Percentiles rank a stretch among this genome's conserved stretches.
phyloP scores from a whole-genome alignment of 2,329 filamentous ascomycete species.

The Arthrobotrys conoides region DNA sequence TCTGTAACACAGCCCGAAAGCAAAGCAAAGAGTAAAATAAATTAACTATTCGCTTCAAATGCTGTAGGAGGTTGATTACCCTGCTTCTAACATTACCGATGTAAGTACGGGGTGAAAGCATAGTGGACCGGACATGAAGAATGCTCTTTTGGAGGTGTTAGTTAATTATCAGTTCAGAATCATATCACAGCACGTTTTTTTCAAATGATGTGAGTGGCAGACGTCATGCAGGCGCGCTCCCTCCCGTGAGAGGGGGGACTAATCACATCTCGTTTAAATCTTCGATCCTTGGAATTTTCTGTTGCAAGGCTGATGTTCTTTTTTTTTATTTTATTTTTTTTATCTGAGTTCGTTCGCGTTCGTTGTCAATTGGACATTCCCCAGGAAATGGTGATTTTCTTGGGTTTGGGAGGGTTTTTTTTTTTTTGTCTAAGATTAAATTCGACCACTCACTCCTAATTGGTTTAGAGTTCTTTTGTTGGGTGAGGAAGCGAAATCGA shows the following conservation, averaged over 20 bases:
- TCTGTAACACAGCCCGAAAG: conserved; percentile 18
- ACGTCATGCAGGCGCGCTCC: conserved; percentile 25
- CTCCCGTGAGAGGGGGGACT: conserved; percentile 17
- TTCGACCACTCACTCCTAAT: conserved; percentile 39
- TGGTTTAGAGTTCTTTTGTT: conserved; percentile 27
- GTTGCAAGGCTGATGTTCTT: conserved; percentile 21
- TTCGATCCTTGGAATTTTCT: conserved; percentile 16
- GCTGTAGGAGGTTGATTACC: conserved; percentile 19
- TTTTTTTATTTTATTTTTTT: not conserved
- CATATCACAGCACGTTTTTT: conserved; percentile 19
- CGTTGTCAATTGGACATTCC: conserved; percentile 9
- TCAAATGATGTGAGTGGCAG: conserved; percentile 14
- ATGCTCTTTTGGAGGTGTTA: conserved; percentile 22
- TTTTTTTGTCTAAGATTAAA: conserved; percentile 36
- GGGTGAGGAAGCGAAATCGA: conserved; percentile 21
- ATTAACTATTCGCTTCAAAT: conserved; percentile 2
- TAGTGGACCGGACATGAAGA: conserved; percentile 4
- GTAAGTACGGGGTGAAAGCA: not conserved
- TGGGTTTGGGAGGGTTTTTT: not conserved
- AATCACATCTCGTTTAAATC: conserved; percentile 14
- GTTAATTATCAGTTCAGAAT: conserved; percentile 26
- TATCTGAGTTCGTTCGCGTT: not conserved
- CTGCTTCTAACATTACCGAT: conserved; percentile 17
- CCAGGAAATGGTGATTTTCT: conserved; percentile 4
- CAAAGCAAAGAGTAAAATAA: not conserved